Conservation (phyloP, 73 alveolate genomes). For the Paramecium pentaurelia region DNA sequence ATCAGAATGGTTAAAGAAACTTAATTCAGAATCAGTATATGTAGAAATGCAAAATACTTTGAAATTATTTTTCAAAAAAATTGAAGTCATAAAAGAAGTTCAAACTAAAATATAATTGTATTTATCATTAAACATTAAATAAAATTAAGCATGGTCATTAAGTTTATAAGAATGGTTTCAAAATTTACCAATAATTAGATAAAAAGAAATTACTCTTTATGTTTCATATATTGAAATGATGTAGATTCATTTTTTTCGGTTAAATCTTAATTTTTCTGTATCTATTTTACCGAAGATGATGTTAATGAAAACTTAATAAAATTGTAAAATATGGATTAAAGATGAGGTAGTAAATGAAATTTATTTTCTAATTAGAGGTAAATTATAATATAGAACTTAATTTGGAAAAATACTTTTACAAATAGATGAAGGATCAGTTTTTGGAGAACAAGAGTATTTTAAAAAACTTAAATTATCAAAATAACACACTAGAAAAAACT, state of each 20-base stretch:
- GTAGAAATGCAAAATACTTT: not conserved
- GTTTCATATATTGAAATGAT: not conserved
- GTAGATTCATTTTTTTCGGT: not conserved
- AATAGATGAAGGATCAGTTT: not conserved
- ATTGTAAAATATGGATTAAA: not conserved
- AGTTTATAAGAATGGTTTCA: not conserved
- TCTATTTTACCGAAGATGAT: not conserved
- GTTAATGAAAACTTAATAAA: not conserved
- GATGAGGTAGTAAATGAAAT: constrained; percentile 2
- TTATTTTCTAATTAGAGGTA: not conserved
- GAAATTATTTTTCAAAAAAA: not conserved
- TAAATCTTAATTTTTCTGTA: constrained; percentile 13
- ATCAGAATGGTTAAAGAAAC: not conserved
- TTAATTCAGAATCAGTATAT: not conserved
- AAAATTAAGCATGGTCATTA: not conserved
- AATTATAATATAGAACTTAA: not conserved
- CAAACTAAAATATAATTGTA: not conserved
- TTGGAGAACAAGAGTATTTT: constrained; percentile 15
- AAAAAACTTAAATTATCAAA: not conserved
- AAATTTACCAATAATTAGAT: not conserved
- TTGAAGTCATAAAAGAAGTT: not conserved
- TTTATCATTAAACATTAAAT: not conserved
- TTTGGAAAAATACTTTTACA: not conserved
- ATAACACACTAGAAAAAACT: not conserved
- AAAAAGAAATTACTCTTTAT: not conserved